Evolutionary conservation across 441 rosid genomes (phyloP), one percentile per base, ranked within the genome.

Genomic region (Biscutella laevigata): DNA sequence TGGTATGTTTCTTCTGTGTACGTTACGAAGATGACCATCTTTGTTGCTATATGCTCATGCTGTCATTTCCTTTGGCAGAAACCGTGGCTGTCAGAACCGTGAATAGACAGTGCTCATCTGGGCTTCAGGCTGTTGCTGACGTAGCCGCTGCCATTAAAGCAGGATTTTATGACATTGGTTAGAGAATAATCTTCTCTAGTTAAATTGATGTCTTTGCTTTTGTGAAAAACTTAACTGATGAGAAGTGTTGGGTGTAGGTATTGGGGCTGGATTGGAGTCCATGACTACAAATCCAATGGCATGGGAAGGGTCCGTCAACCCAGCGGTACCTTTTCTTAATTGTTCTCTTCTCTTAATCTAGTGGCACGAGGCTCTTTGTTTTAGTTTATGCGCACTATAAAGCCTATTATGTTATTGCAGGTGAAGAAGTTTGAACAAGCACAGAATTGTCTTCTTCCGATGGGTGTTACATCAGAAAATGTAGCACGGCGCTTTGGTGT

Each of bases 61-160:
- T 52, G 24, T 33, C 55, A 4, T 64, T 30, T 40, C 6, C 37
- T 20, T 43, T 35, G 40, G 17, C 66, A 88, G 99, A 92, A 26
- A 86, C 92, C 7, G 97, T 92, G 57, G 84, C 99, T 0, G 24
- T 88, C 57, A 84, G 92, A 67, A 92, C 97, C 51, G 99, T 92
- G 62, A 92, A 92, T 61, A 79, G 97, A 71, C 99, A 88, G 57
- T 92, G 99, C 52, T 84, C 99, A 3, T 92, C 99, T 47, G 99
- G 99, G 56, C 95, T 92, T 74, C 97, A 92, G 67, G 99, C 99
- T 11, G 95, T 92, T 75, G 99, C 97, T 61, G 99, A 92, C 34
- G 99, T 92, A n/a, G 99, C 97, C 20, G 97, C 99, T 19, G 86
- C 95, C 53, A 88, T 92, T 15, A 88, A 77, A 78, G 97, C 95